Evolutionary conservation across 2,329 filamentous ascomycete genomes (phyloP).

Genomic region (Calycina herbarum): DNA sequence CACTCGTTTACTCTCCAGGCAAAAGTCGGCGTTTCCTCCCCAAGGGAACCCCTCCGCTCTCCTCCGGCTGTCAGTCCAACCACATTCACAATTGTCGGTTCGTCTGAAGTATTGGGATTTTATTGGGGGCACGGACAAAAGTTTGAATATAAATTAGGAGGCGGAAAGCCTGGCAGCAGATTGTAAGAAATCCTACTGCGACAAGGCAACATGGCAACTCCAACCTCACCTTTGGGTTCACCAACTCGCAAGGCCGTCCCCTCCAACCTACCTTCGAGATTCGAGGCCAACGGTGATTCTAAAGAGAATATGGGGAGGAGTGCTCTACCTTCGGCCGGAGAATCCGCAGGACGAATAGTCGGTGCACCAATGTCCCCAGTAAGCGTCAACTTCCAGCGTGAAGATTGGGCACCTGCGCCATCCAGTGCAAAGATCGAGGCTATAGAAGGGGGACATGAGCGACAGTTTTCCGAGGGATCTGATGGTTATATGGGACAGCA

Average conservation of each 20-base stretch:
- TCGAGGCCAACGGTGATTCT: slow-evolving; percentile 22
- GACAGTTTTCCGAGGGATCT: slow-evolving; percentile 23
- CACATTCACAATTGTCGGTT: background rate
- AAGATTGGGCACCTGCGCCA: slow-evolving; percentile 52
- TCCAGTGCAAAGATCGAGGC: slow-evolving; percentile 54
- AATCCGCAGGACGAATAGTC: slow-evolving; percentile 42
- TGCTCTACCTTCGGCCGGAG: slow-evolving; percentile 26
- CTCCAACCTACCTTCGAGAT: slow-evolving; percentile 14
- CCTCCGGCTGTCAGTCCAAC: background rate
- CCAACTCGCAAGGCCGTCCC: slow-evolving; percentile 23
- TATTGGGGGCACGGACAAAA: background rate
- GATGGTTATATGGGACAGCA: slow-evolving; percentile 20
- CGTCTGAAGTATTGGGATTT: background rate
- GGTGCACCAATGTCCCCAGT: slow-evolving; percentile 57
- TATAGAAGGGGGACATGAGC: slow-evolving; percentile 15
- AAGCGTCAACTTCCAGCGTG: slow-evolving; percentile 53
- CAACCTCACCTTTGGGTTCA: slow-evolving; percentile 22
- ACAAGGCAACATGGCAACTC: slow-evolving; percentile 27
- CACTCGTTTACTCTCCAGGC: background rate
- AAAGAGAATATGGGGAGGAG: slow-evolving; percentile 32
- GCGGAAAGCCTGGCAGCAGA: background rate
- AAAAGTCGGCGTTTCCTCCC: background rate
- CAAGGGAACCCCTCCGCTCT: background rate
- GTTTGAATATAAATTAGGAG: background rate
- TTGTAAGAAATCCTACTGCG: background rate